Conservation (phyloP, 108 stramenopile genomes). For the Aurantiochytrium sp. region DNA sequence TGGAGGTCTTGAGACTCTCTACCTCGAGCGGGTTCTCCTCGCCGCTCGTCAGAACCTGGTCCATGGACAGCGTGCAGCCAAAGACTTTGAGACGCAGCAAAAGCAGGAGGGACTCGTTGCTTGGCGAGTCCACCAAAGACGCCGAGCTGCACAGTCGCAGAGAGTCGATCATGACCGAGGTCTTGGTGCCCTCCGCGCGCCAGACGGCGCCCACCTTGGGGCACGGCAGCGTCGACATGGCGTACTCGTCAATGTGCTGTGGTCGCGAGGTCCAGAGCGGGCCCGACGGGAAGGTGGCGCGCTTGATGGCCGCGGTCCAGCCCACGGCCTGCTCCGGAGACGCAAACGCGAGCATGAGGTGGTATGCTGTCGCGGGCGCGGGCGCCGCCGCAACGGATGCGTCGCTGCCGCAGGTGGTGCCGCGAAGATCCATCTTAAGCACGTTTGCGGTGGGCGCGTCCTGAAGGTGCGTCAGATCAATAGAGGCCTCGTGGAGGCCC, state of each 20-base stretch:
- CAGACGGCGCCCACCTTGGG: not conserved
- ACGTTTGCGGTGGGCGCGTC: not conserved
- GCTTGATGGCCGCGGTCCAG: conserved; percentile 4
- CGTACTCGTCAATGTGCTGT: not conserved
- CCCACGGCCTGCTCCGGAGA: not conserved
- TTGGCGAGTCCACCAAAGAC: not conserved
- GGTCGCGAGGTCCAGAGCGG: not conserved
- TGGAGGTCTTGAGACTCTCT: not conserved
- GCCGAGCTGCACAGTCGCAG: not conserved
- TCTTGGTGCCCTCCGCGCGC: not conserved
- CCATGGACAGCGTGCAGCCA: not conserved
- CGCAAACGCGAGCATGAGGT: not conserved
- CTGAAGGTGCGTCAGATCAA: not conserved
- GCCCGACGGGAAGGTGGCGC: not conserved
- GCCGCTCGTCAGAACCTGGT: not conserved
- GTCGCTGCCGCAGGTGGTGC: not conserved
- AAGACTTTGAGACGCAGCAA: conserved; percentile 4
- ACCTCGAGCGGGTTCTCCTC: not conserved
- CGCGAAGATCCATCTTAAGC: not conserved
- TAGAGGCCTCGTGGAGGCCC: conserved; percentile 12
- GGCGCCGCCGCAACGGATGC: not conserved
- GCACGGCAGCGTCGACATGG: not conserved
- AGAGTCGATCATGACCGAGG: not conserved
- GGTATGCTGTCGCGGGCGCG: no score
- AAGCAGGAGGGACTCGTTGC: not conserved